Conservation (phyloP, 257 asterid species). For the Rhazya stricta region DNA sequence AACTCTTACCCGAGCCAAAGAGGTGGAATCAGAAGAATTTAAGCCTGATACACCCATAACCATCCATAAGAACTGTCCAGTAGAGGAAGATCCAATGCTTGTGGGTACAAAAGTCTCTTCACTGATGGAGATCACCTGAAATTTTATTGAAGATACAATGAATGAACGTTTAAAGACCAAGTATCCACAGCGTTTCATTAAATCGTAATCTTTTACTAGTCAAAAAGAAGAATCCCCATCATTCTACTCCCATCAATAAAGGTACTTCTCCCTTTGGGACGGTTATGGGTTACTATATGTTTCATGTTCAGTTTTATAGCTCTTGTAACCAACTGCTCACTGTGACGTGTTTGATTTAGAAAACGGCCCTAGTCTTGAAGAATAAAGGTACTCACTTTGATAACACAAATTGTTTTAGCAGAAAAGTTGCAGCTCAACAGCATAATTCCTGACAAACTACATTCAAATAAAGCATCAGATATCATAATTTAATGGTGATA, state of each 20-base stretch:
- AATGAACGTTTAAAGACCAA: neutral
- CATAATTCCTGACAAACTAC: slow-evolving; percentile 72
- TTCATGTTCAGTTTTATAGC: neutral
- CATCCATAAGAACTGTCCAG: slow-evolving; percentile 65
- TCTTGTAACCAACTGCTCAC: neutral
- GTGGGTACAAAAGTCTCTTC: slow-evolving; percentile 81
- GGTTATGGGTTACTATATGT: neutral
- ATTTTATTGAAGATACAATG: slow-evolving; percentile 1
- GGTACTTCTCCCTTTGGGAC: neutral
- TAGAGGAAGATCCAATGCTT: slow-evolving; percentile 49
- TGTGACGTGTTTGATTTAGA: neutral
- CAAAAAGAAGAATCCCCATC: neutral
- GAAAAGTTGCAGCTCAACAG: slow-evolving; percentile 57
- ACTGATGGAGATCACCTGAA: slow-evolving; percentile 51
- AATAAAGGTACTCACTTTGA: slow-evolving; percentile 45
- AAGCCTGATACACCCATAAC: slow-evolving; percentile 75
- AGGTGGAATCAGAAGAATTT: slow-evolving; percentile 27
- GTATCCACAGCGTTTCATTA: neutral
- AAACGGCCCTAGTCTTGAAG: neutral
- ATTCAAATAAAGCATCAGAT: neutral
- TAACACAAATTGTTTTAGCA: slow-evolving; percentile 44
- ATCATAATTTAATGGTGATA: slow-evolving; percentile 2
- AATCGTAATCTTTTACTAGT: neutral
- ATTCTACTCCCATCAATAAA: neutral
- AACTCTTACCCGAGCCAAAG: slow-evolving; percentile 58